Evolutionary conservation across 441 rosid species (phyloP), one percentile per base, ranked within the genome.

Genomic region (Isatis lusitanica): DNA sequence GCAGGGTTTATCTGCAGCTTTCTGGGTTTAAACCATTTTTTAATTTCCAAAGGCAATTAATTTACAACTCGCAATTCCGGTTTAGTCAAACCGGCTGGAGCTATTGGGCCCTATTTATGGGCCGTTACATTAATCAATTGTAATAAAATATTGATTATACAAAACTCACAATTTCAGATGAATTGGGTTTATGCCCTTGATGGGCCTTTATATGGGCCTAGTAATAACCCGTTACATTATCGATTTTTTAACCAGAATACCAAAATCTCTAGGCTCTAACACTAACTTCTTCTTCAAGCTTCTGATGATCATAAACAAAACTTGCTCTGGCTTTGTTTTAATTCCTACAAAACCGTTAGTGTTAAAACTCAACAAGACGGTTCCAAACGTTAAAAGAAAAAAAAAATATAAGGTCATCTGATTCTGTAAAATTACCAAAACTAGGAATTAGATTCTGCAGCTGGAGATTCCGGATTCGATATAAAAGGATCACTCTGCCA

Each of bases 401-500:
- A 0, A 9, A 56, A 52, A 17, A 42, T 72, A 8, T 31, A 55
- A 55, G 33, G 17, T 60, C 31, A 47, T 46, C 16, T 13, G 58
- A 18, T 3, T 36, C 35, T 36, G 4, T 24, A 2, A 33, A 39
- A 5, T 1, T 15, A 64, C 50, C 77, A 18, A 65, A 59, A 42
- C 51, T 66, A 77, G 15, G 73, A 21, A 5, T 66, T 31, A 47
- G 77, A 50, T 52, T 60, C 52, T 66, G 69, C 69, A 71, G 65
- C 38, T 51, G 77, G 72, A 71, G 80, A 16, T 44, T 66, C 69
- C 21, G 76, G 11, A 52, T 0, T 63, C 39, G 71, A 40, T 24
- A 31, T 21, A 50, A 4, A 16, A 35, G 66, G 68, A 77, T 71
- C 80, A 77, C 80, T 66, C 80, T 77, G 69, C 36, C 0, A 46